Evolutionary conservation across 345 rosid genomes (phyloP).

Genomic region (Salix arbutifolia): DNA sequence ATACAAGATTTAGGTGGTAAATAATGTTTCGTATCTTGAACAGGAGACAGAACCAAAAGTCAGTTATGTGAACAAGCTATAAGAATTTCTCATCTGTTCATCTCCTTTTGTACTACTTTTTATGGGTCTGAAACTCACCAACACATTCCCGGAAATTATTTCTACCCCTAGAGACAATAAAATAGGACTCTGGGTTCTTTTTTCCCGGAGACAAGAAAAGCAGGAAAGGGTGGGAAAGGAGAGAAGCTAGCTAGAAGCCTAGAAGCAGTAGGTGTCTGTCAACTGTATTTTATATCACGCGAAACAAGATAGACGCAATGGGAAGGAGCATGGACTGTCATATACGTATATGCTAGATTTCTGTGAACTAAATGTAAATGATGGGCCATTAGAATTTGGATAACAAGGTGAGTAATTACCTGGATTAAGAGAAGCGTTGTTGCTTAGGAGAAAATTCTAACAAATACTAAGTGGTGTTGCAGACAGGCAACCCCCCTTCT

Average conservation of each 20-base stretch:
- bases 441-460: slow-evolving; percentile 32
- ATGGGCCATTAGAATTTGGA: not conserved
- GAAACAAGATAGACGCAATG: not conserved
- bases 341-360: not conserved
- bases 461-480: not conserved
- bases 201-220: not conserved
- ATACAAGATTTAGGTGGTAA: not conserved
- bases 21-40: not conserved
- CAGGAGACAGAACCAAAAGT: not conserved
- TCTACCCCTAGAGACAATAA: no score
- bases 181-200: no score
- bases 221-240: not conserved
- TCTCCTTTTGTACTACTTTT: no score
- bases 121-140: no score
- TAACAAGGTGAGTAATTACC: slow-evolving; percentile 34
- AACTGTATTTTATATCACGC: not conserved
- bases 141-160: no score
- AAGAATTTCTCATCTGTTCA: not conserved
- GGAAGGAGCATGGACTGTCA: not conserved
- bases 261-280: not conserved
- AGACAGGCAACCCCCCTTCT: not conserved
- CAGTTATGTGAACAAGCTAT: not conserved
- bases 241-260: not conserved
- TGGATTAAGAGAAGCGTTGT: slow-evolving; percentile 76
- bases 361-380: not conserved